Base-by-base conservation (phyloP, 2,329 filamentous ascomycete genomes). In the Beauveria rudraprayagi region DNA sequence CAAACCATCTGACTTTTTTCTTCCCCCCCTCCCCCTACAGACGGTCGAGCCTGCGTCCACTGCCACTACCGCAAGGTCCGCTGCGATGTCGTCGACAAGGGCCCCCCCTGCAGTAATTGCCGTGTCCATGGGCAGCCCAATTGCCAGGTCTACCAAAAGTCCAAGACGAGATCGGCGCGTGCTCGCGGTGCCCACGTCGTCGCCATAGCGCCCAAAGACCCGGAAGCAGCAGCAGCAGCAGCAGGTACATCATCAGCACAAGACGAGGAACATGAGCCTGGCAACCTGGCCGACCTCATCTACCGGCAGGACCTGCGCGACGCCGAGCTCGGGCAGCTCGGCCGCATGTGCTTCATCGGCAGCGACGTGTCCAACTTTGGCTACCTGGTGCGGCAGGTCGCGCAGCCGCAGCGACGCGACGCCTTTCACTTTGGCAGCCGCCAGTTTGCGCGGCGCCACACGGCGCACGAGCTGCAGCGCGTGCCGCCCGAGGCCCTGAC, bases 281-380 rank as follows among this genome's bases (percentile, higher is more conserved):
- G 78, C 44, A 78, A 77, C 53, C 69, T 82, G 19, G 77, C 78
- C 55, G 79, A 81, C 63, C 74, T 82, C 53, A 77, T 82, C 56
- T 78, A 81, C 61, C 74, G 77, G 48, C 77, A 80, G 54, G 76
- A 78, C 22, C 70, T 75, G 26, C 73, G 74, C 37, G 69, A 73
- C 24, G 70, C 76, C 19, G 77, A 80, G 60, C 81, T 83, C n/a
- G 72, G 76, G 41, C 71, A 73, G 56, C 72, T 75, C 3, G 77
- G 79, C 17, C 76, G 80, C 26, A 76, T 80, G 11, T 80, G 79
- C 61, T 83, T 81, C 65, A 80, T 83, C 50, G 81, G 81, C 7
- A 79, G 80, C 60, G 80, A 82, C 63, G 76, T 81, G 62, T 83
- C 81, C 40, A 83, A 83, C 62, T 75, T 83, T 65, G 80, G 80